Base-by-base conservation (phyloP, 306 rosid genomes). In the Quercus mongolica region DNA sequence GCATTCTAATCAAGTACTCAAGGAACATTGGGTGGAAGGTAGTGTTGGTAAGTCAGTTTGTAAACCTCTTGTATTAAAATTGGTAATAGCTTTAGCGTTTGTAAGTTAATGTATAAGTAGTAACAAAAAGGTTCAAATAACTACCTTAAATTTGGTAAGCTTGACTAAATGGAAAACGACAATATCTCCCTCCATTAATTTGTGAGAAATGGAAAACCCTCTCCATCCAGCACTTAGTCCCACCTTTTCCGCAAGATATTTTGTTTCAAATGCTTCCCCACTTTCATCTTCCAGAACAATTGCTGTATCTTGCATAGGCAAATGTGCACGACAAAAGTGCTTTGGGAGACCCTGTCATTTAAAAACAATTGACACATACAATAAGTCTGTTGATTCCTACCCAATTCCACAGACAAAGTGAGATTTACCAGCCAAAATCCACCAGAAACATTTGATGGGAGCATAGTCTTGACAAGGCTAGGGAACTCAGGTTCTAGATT, bases 211-310 rank as follows among this genome's bases (percentile, higher is more conserved):
- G 12, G 89, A 82, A 79, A 90, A 87, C 3, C 65, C 49, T 82
- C 80, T 87, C 94, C 94, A 87, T 73, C 91, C 91, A 64, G 62
- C 88, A 76, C 91, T 87, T 68, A 90, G 67, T 26, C 88, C 90
- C 33, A 5, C 17, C 82, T 90, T 87, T 14, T 6, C 54, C 44
- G 17, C 52, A 75, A 87, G 87, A 74, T 79, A 90, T 76, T 87
- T 84, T 3, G 83, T 65, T 69, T 57, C 15, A 15, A 59, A 81
- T 21, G 26, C 81, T 11, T 82, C 8, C 33, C 90, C 85, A 44
- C 30, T 56, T 70, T 84, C 90, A 67, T 87, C 93, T 78, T 87
- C 94, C 87, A 90, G 71, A 79, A n/a, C 56, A 80, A 87, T 70
- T 54, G 4, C 15, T 11, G 79, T 19, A 79, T 86, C 86, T 5